Conservation (phyloP, 306 rosid genomes). For the Trifolium pratense region DNA sequence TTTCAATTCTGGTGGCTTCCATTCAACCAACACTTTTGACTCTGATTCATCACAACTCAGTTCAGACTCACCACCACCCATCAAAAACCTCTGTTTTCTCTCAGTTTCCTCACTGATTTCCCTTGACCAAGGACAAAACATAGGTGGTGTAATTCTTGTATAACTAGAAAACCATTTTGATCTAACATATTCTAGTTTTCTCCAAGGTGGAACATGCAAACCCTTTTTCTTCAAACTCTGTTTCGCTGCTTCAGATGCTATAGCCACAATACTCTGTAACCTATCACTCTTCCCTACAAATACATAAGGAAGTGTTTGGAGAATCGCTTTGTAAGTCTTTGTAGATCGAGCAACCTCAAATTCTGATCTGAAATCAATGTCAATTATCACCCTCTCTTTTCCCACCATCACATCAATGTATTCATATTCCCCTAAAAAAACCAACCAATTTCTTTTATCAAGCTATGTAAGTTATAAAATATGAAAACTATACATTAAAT, state of each 20-base stretch:
- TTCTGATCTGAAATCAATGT: conserved; percentile 78
- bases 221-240: conserved; percentile 79
- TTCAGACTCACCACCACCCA: neutral
- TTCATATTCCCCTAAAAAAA: conserved; percentile 65
- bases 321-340: conserved; percentile 63
- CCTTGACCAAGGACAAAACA: conserved; percentile 13
- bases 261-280: conserved; percentile 55
- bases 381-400: conserved; percentile 61
- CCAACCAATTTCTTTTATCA: neutral
- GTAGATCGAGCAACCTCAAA: conserved; percentile 86
- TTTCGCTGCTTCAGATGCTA: conserved; percentile 75
- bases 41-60: conserved; percentile 22
- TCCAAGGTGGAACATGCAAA: conserved; percentile 85
- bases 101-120: conserved; percentile 13
- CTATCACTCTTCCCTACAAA: conserved; percentile 71
- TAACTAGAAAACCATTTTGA: conserved; percentile 80
- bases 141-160: conserved; percentile 36
- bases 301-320: conserved; percentile 65
- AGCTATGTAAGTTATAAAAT: neutral
- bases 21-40: conserved; percentile 37
- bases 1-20: conserved; percentile 61
- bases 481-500: too few species aligned
- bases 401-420: conserved; percentile 68
- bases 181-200: conserved; percentile 64
- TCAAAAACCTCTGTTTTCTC: conserved; percentile 21